These are phyloP conservation scores for Haplosporangium sp. DNA, from an alignment of 371 early-diverging fungal species.

Conservation along the genomic window DNA sequence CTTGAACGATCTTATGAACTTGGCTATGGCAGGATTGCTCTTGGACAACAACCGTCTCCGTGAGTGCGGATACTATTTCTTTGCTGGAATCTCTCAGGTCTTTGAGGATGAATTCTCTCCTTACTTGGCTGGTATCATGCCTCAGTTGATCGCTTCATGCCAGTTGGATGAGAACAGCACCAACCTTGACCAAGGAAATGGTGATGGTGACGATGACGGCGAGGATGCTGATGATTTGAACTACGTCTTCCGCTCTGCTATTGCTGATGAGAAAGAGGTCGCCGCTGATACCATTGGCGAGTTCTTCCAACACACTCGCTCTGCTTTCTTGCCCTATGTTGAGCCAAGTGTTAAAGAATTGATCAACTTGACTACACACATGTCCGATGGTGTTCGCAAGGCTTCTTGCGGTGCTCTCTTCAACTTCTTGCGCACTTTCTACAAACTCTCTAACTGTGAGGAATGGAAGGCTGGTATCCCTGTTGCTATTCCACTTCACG, in stretches of 20 bases:
- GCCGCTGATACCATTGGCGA: conserved; percentile 91
- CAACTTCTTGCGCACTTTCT: conserved; percentile 80
- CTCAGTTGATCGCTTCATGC: conserved; percentile 80
- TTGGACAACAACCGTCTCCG: conserved; percentile 80
- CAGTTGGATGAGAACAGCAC: conserved; percentile 67
- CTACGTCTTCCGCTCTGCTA: conserved; percentile 78
- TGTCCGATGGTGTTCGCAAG: conserved; percentile 88
- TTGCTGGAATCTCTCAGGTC: conserved; percentile 84
- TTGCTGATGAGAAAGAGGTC: conserved; percentile 93
- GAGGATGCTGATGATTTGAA: conserved; percentile 71
- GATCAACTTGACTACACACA: conserved; percentile 73
- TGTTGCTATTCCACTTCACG: conserved; percentile 74
- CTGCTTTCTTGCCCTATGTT: conserved; percentile 87
- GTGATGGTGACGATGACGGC: conserved; percentile 59
- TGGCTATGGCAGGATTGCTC: conserved; percentile 85
- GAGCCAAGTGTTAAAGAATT: conserved; percentile 76
- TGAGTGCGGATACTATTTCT: conserved; percentile 89
- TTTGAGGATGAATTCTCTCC: conserved; percentile 87
- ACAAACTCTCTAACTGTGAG: conserved; percentile 70
- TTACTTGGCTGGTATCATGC: conserved; percentile 82
- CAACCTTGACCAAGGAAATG: conserved; percentile 55
- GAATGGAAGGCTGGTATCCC: conserved; percentile 83
- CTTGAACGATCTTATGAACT: conserved; percentile 75
- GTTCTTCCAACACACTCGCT: conserved; percentile 81
- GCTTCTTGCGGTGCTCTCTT: conserved; percentile 78